Base-by-base conservation (phyloP, 139 green algal genomes). In the Chlamydomonas applanata region DNA sequence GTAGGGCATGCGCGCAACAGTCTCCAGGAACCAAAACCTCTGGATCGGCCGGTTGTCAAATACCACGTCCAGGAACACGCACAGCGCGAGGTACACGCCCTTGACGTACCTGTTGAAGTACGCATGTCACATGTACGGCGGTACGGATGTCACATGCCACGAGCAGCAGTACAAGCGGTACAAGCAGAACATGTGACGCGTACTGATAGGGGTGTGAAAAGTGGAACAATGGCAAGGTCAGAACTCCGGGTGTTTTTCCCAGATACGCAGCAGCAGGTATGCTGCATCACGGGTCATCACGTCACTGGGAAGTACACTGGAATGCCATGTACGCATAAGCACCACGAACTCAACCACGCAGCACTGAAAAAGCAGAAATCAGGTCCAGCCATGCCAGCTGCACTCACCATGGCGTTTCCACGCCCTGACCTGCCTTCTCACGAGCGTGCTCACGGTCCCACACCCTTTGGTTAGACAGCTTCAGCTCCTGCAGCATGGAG, bases 1-100 rank as follows among this genome's bases (percentile, higher is more conserved):
- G 88, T 99, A 99, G 0, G 95, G 93, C 83, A 90, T 88, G 62
- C 82, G 71, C 22, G 85, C 85, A 3, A 93, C 88, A 1, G 87
- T 92, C 76, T 92, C 85, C 60, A 92, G 69, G 71, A 90, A 88
- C 85, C 87, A 92, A 64, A 92, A 90, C 20, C 81, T 69, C 76
- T 86, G 85, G 68, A 95, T 90, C 56, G 92, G 91, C 11, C 92
- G 82, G 71, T 89, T 89, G 44, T 85, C 78, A 75, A 88, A 97
- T 17, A 89, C 32, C 1, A 89, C 53, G 77, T 97, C 92, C 83
- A 97, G 70, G 34, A 91, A 73, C 60, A 79, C 78, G 73, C 91
- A 94, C 24, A 96, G 86, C 29, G 71, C 63, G 56, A 79, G 52
- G 82, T 95, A 96, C 29, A 83, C 75, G 13, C 56, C 72, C n/a